Percentiles rank a stretch among this genome's conserved stretches.
These are phyloP conservation scores for Eucalyptus globulus DNA, from an alignment of 345 rosid species.

Conservation along the genomic window DNA sequence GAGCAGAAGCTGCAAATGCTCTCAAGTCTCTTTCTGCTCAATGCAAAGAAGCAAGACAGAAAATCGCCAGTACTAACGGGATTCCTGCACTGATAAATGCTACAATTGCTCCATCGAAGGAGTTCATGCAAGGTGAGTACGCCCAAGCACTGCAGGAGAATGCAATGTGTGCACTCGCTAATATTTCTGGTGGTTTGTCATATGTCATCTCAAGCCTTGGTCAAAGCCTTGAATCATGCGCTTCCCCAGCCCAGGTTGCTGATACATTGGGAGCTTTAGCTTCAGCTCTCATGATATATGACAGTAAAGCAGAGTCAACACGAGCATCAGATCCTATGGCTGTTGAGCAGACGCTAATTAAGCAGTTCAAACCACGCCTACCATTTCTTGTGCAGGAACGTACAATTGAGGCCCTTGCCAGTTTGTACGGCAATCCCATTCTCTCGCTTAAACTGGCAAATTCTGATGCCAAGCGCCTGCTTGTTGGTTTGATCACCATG, in stretches of 20 bases:
- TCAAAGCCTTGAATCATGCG: slow-evolving; percentile 97
- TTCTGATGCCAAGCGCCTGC: slow-evolving; percentile 92
- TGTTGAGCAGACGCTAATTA: slow-evolving; percentile 78
- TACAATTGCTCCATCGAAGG: slow-evolving; percentile 98
- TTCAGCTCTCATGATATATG: slow-evolving; percentile 99
- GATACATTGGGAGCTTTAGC: slow-evolving; percentile 99
- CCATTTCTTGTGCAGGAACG: slow-evolving; percentile 97
- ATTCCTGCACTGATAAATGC: slow-evolving; percentile 93
- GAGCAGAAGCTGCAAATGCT: slow-evolving; percentile 99
- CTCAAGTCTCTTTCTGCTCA: slow-evolving; percentile 92
- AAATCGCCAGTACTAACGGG: slow-evolving; percentile 84
- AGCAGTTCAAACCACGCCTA: slow-evolving; percentile 81
- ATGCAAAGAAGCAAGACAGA: slow-evolving; percentile 86
- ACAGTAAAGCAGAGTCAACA: slow-evolving; percentile 71
- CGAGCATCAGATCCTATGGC: slow-evolving; percentile 71
- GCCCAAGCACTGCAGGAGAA: slow-evolving; percentile 98
- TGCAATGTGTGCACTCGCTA: slow-evolving; percentile 99
- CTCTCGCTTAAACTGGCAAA: slow-evolving; percentile 68
- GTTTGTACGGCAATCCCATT: slow-evolving; percentile 84
- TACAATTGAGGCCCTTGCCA: slow-evolving; percentile 95
- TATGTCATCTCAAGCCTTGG: slow-evolving; percentile 98
- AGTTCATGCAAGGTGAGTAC: slow-evolving; percentile 98
- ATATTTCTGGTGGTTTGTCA: slow-evolving; percentile 97
- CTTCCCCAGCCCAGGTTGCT: slow-evolving; percentile 89
- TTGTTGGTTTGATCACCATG: slow-evolving; percentile 98